Evolutionary conservation across 225 moss, liverwort and hornwort species (phyloP).

Genomic region (Sphagnum tenellum): DNA sequence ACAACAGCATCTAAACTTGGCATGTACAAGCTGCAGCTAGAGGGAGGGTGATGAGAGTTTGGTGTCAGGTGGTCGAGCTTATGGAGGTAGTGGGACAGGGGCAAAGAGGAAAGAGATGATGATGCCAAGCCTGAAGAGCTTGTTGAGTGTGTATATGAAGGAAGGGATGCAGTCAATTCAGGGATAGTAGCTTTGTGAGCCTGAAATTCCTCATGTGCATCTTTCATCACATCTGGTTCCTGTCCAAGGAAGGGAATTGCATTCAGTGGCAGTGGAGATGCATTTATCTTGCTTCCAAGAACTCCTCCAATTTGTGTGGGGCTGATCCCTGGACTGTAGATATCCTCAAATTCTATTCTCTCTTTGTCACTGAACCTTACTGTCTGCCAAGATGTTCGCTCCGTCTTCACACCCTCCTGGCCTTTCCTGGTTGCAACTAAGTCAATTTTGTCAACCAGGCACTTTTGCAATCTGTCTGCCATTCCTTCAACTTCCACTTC

Average conservation of each 20-base stretch:
- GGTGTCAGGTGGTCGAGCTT: conserved; percentile 76
- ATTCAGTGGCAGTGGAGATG: neutral
- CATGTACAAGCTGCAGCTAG: conserved; percentile 24
- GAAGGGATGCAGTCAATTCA: neutral
- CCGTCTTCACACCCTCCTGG: neutral
- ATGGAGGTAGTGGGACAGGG: conserved; percentile 88
- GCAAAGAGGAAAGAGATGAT: conserved; percentile 56
- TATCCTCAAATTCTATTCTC: neutral
- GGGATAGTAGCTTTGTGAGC: neutral
- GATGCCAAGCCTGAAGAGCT: conserved; percentile 54
- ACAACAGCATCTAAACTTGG: conserved; percentile 2
- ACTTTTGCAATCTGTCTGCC: conserved; percentile 20
- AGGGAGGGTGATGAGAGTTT: conserved; percentile 51
- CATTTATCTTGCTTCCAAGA: neutral
- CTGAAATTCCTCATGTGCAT: neutral
- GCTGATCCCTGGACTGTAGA: neutral
- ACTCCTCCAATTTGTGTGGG: neutral
- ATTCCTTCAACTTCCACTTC: conserved; percentile 39
- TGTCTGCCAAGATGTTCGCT: neutral
- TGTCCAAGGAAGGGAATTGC: neutral
- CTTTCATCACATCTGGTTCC: neutral
- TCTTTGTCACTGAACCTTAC: neutral
- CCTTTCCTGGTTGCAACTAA: conserved; percentile 9
- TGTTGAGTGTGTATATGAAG: conserved; percentile 7
- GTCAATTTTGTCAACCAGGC: conserved; percentile 31